These are phyloP conservation scores for Rutstroemia sp. DNA, from an alignment of 2,329 filamentous ascomycete genomes.

Conservation along the genomic window DNA sequence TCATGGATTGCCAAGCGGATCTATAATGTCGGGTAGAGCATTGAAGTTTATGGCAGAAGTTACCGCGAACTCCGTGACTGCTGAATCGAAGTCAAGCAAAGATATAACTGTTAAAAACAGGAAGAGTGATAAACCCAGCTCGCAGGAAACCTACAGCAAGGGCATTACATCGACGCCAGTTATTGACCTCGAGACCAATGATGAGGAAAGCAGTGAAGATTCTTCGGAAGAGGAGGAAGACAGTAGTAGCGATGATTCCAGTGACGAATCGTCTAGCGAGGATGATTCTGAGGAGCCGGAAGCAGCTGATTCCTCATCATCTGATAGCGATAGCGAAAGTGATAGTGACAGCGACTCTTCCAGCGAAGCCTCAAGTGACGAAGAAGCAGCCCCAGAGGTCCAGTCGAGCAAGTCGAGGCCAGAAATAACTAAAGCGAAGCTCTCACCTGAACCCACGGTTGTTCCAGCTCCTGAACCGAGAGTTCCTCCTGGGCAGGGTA, in stretches of 20 bases:
- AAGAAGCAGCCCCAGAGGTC: slow-evolving; percentile 35
- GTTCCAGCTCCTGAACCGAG: not conserved
- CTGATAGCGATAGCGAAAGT: slow-evolving; percentile 8
- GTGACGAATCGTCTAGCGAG: slow-evolving; percentile 9
- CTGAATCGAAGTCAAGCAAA: slow-evolving; percentile 11
- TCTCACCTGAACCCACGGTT: not conserved
- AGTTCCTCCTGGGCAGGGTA: slow-evolving; percentile 41
- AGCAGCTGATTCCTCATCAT: slow-evolving; percentile 8
- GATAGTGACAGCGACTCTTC: slow-evolving; percentile 22
- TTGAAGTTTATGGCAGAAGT: slow-evolving; percentile 24
- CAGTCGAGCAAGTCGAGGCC: slow-evolving; percentile 29
- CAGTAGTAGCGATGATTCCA: slow-evolving; percentile 11
- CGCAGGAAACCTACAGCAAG: slow-evolving; percentile 12
- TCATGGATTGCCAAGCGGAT: slow-evolving; percentile 27
- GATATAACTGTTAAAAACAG: slow-evolving; percentile 15
- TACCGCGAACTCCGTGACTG: slow-evolving; percentile 14
- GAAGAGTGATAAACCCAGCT: slow-evolving; percentile 24
- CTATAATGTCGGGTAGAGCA: slow-evolving; percentile 25
- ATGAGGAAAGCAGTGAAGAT: slow-evolving; percentile 15
- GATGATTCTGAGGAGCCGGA: slow-evolving; percentile 13
- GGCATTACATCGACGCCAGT: slow-evolving; percentile 21
- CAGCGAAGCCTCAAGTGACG: slow-evolving; percentile 30
- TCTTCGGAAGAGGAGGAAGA: slow-evolving; percentile 8
- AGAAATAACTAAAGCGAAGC: not conserved
- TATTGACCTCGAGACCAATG: slow-evolving; percentile 24